These are phyloP conservation scores for Saururus chinensis DNA, from an alignment of 164 flowering plant genomes.

Conservation along the genomic window DNA sequence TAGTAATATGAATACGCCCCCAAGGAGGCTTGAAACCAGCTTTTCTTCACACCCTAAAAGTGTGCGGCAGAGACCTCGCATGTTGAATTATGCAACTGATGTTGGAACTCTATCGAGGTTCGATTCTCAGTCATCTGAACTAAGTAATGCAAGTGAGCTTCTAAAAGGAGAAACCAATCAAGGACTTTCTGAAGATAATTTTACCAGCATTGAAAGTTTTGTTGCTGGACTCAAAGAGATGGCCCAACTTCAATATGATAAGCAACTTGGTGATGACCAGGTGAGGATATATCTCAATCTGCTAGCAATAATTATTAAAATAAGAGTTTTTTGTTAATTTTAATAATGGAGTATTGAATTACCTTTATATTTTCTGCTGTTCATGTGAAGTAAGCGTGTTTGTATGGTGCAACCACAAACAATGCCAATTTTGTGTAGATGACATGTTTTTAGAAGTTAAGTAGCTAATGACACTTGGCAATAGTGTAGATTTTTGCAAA, in stretches of 20 bases:
- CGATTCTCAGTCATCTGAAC: constrained; percentile 27
- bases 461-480: too few relatives aligned
- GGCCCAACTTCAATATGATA: constrained; percentile 60
- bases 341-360: not conserved
- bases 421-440: too few relatives aligned
- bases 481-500: too few relatives aligned
- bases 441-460: too few relatives aligned
- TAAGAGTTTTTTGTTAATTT: not conserved
- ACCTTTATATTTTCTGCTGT: too few relatives aligned
- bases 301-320: not conserved
- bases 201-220: constrained; percentile 63
- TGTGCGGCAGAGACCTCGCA: constrained; percentile 16
- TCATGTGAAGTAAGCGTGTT: too few relatives aligned
- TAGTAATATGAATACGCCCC: constrained; percentile 27
- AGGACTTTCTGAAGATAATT: constrained; percentile 46
- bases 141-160: constrained; percentile 13
- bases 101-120: constrained; percentile 19
- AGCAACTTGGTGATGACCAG: constrained; percentile 45
- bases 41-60: constrained; percentile 27
- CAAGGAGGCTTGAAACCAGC: constrained; percentile 26
- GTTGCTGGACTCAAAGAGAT: constrained; percentile 77
- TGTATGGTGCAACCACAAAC: too few relatives aligned
- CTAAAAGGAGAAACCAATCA: constrained; percentile 14
- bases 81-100: constrained; percentile 13
- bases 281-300: constrained; percentile 17